Base-by-base conservation (phyloP, 768 basidiomycete genomes). In the Arthromyces matolae region DNA sequence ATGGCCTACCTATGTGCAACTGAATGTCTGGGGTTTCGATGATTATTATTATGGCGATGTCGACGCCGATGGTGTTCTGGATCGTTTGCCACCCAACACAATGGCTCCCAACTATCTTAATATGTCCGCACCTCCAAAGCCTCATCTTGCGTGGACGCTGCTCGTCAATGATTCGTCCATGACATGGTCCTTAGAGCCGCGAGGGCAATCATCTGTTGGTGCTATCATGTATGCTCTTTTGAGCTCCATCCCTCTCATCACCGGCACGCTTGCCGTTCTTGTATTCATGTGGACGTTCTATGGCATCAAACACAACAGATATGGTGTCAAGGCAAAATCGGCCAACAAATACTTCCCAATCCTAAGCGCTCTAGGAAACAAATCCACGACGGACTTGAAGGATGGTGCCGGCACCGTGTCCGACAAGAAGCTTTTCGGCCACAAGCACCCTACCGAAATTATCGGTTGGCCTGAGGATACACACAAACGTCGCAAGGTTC, bases 391-490 rank as follows among this genome's bases (percentile, higher is more conserved):
- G 23, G 86, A 88, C 49, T 60, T 87, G 56, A 90, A 86, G 67
- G 87, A 89, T 28, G 69, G 68, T 22, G 60, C 61, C 3, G 65
- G 65, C 2, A 75, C 77, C 5, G 70, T 89, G 29, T 72, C 80
- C 5, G 91, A 93, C n/a, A n/a, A n/a, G 63, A 93, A 92, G 68
- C 60, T 86, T 7, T 85, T 84, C 51, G 79, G 81, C 32, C 73
- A 77, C 58, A 86, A 85, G 59, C 70, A 76, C 18, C 75, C 75
- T 8, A 60, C 64, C n/a, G 87, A 91, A 33, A 73, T 92, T 51
- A 92, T 96, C 49, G 93, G 93, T n/a, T 96, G 93, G 93, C 93
- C 93, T 0, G 93, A 96, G 62, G 86, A 89, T 70, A 87, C 85
- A 70, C 78, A 84, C 60, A 96, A 95, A 68, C 83, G 93, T 39